Base-by-base conservation (phyloP, 495 filamentous ascomycete genomes). In the Penicillium macrosclerotiorum region DNA sequence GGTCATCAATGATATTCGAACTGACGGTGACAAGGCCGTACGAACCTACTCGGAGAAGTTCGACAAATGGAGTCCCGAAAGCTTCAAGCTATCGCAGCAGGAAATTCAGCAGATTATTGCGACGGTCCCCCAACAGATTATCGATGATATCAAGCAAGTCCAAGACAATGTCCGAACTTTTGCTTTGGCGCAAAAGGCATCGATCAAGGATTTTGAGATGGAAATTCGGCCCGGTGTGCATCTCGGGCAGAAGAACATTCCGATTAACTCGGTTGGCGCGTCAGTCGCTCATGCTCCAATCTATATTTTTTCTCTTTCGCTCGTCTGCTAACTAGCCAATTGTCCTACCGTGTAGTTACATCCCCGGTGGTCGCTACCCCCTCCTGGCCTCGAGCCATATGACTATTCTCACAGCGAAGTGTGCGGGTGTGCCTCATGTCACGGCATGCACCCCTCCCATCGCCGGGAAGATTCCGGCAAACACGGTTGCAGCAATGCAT, bases 371-470 rank as follows among this genome's bases (percentile, higher is more conserved):
- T 14, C 65, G 74, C 3, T 79, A 81, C 45, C 75, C 75, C 6
- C 67, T 79, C 4, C 72, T 80, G 13, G 77, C 75, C 11, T 78
- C 74, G 12, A 70, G 69, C n/a, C 77, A 80, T 48, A 80, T 78
- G 76, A 80, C 74, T 11, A 76, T 79, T 32, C 55, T 79, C 4
- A 81, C 77, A 0, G 75, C 77, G 3, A 81, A 79, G 46, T 72
- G 74, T 19, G 76, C 76, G 17, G 77, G 77, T 1, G 73, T 78
- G 4, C 63, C 62, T 8, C 59, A 75, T 30, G 74, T 80, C 11
- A 62, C 74, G 2, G 75, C 62, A 14, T 77, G 69, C 48, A 80
- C 77, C 2, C 76, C 75, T 4, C 77, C 75, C 1, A 79, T 79
- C 27, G 52, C 51, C 4, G 75, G 75, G 4, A 51, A 75, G 45